Conservation (phyloP, 768 basidiomycete genomes). For the Pleurotus giganteus region DNA sequence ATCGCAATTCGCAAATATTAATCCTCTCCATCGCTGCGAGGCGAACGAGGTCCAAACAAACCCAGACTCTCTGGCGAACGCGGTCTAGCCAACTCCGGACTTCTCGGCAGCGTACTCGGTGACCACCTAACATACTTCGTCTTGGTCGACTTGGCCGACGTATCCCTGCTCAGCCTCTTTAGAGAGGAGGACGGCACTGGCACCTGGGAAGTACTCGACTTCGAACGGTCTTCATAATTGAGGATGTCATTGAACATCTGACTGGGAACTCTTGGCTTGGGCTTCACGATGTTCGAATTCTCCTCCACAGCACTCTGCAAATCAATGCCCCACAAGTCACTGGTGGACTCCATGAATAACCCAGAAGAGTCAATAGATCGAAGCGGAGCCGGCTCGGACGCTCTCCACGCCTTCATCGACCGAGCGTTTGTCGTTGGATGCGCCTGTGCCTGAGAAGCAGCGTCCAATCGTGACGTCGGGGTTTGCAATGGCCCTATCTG, state of each 20-base stretch:
- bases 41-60: too few species aligned
- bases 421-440: conserved; percentile 3
- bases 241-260: conserved; percentile 37
- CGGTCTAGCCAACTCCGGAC: too few species aligned
- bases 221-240: conserved; percentile 24
- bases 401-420: conserved; percentile 16
- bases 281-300: conserved; percentile 31
- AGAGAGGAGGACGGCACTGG: conserved; percentile 1
- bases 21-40: too few species aligned
- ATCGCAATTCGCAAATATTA: too few species aligned
- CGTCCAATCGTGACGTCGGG: too few species aligned
- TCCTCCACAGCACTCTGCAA: conserved; percentile 25
- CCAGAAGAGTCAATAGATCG: conserved; percentile 16
- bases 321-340: neutral
- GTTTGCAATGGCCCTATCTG: neutral
- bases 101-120: conserved; percentile 15
- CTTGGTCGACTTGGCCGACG: conserved; percentile 5
- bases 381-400: conserved; percentile 29
- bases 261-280: conserved; percentile 38
- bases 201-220: neutral
- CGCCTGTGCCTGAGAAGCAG: neutral
- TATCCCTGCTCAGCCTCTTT: neutral
- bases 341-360: conserved; percentile 8
- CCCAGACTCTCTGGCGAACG: too few species aligned
- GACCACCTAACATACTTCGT: conserved; percentile 17